A percentile compares a stretch with the other conserved stretches of the same genome.
Evolutionary conservation across 352 stramenopile species (phyloP).

Genomic region (Stephanocyclus meneghinianus): DNA sequence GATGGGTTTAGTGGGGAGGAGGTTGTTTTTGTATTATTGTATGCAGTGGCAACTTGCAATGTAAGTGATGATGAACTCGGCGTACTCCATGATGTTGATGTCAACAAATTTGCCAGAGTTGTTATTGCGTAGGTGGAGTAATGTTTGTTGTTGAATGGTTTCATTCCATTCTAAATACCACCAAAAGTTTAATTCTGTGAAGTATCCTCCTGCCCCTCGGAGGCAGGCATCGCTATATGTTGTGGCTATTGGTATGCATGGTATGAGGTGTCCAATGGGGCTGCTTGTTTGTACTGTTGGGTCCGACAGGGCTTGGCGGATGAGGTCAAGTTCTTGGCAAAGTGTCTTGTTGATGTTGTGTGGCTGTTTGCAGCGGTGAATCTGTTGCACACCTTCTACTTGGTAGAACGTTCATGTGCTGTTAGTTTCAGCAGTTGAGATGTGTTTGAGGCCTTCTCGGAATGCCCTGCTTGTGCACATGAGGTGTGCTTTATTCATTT

Average conservation of each 20-base stretch:
- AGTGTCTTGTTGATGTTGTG: slow-evolving; percentile 27
- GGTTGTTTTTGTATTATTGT: no score
- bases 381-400: neutral
- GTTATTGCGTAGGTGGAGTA: slow-evolving; percentile 9
- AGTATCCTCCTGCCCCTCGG: slow-evolving; percentile 16
- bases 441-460: slow-evolving; percentile 14
- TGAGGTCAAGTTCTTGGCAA: slow-evolving; percentile 26
- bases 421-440: neutral
- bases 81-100: slow-evolving; percentile 39
- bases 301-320: neutral
- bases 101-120: slow-evolving; percentile 7
- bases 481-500: slow-evolving; percentile 3
- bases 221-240: slow-evolving; percentile 9
- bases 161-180: slow-evolving; percentile 19
- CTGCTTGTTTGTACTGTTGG: neutral
- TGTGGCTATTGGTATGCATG: neutral
- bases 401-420: neutral
- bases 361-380: slow-evolving; percentile 9
- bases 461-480: slow-evolving; percentile 15
- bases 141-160: slow-evolving; percentile 2
- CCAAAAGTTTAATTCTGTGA: slow-evolving; percentile 19
- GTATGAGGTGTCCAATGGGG: slow-evolving; percentile 26
- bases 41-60: neutral
- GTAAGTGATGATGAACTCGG: slow-evolving; percentile 38
- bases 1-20: neutral